Evolutionary conservation across 257 asterid species (phyloP).

Genomic region (Przewalskia tangutica): DNA sequence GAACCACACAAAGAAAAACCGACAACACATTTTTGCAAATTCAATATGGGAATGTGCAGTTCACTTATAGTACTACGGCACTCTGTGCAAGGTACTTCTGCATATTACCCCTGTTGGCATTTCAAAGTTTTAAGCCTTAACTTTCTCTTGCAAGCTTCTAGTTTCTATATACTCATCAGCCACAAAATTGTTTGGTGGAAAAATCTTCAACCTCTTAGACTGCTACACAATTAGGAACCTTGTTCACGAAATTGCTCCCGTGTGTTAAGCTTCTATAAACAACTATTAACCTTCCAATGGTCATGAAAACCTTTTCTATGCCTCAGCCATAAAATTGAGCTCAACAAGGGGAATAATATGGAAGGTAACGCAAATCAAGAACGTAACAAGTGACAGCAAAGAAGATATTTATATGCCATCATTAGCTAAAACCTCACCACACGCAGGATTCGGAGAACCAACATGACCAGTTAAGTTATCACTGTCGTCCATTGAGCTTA

Average conservation of each 20-base stretch:
- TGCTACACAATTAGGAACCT: not conserved
- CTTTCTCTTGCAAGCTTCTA: not conserved
- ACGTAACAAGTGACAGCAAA: not conserved
- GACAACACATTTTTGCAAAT: not conserved
- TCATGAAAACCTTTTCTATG: not conserved
- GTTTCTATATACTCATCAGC: not conserved
- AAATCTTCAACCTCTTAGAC: not conserved
- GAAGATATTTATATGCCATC: not conserved
- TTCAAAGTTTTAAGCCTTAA: not conserved
- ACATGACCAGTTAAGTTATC: slow-evolving; percentile 77
- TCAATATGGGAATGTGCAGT: not conserved
- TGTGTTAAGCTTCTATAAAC: not conserved
- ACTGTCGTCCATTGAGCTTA: slow-evolving; percentile 65
- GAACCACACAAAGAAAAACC: not conserved
- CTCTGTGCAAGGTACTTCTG: not conserved
- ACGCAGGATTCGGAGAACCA: slow-evolving; percentile 90
- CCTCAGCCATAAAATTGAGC: not conserved
- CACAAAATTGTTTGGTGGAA: not conserved
- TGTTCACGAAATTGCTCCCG: not conserved
- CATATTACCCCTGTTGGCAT: not conserved
- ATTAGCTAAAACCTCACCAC: slow-evolving; percentile 50
- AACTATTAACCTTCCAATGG: not conserved
- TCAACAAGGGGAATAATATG: not conserved
- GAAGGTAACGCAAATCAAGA: not conserved
- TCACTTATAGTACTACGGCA: not conserved